Evolutionary conservation across 192 early-diverging fungal species (phyloP), one percentile per base, ranked within the genome.

Genomic region (Lobosporangium transversale): DNA sequence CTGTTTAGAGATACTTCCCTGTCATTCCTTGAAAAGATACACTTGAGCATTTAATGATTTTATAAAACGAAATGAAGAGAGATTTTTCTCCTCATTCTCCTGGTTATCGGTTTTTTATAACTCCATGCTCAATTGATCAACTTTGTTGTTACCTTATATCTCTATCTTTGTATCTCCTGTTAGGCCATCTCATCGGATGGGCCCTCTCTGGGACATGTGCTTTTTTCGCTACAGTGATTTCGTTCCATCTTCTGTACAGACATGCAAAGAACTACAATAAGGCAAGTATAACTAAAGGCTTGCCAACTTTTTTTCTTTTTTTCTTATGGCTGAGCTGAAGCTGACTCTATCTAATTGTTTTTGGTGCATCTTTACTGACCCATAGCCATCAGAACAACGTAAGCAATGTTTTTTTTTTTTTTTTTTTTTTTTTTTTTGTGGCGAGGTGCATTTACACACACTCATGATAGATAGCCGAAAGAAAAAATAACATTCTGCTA

Each of bases 141-240:
- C 4, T 32, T 9, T 36, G 21, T 26, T 15, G 6, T 51, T 26
- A 24, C 23, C 23, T 26, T 42, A 24, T 29, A 11, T 17, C 20
- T 12, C 20, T 23, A 10, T 35, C 20, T 43, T 31, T 36, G 15
- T n/a, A 15, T 27, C 24, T 20, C 33, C 49, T 67, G 12, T 12
- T 30, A 79, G 85, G 85, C 0, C 87, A 88, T 78, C 62, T 83
- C 53, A 78, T 89, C 54, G 88, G 88, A 21, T 89, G 88, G 88
- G 79, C 82, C 58, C 45, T 89, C 21, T 66, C 85, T 14, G 88
- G 88, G 33, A 31, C 70, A n/a, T 85, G 79, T 71, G 84, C 87
- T 1, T 65, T 88, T 43, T 67, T 71, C 8, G 87, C 88, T 1
- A 81, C 84, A 17, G 47, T 86, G 14, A 69, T 88, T 26, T 84